Conservation (phyloP, 306 rosid genomes). For the Luffa acutangula region DNA sequence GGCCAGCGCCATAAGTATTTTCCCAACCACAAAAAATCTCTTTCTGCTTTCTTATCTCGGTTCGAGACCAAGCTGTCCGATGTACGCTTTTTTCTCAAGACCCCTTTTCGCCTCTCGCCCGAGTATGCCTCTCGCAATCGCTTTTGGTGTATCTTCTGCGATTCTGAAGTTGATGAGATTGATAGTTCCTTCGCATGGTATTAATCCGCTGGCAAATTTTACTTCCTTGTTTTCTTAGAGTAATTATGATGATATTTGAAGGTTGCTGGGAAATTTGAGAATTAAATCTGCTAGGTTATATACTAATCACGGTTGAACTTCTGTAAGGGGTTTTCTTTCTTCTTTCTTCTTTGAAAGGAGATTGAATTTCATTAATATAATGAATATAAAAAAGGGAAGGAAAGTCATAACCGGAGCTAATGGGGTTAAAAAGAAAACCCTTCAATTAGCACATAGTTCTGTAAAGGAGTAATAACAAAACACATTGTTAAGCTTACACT, state of each 20-base stretch:
- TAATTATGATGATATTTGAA: not conserved
- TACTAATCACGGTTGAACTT: not conserved
- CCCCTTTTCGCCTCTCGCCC: constrained; percentile 36
- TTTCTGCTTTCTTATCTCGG: constrained; percentile 59
- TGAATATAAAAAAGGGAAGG: not conserved
- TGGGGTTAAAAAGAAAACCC: not conserved
- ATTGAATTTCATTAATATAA: not conserved
- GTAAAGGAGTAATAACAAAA: not conserved
- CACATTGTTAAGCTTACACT: not conserved
- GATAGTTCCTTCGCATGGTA: constrained; percentile 61
- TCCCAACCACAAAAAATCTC: constrained; percentile 67
- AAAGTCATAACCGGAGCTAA: not conserved
- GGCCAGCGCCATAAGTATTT: constrained; percentile 81
- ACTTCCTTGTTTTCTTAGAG: not conserved
- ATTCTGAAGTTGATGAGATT: constrained; percentile 40
- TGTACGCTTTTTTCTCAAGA: constrained; percentile 46
- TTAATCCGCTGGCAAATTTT: not conserved
- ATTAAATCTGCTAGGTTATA: not conserved
- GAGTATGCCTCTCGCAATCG: constrained; percentile 50
- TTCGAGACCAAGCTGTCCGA: constrained; percentile 56
- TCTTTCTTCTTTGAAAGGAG: not conserved
- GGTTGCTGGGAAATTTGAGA: not conserved
- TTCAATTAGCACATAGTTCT: not conserved
- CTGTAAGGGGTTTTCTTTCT: not conserved
- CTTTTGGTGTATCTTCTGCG: constrained; percentile 84